Evolutionary conservation across 805 yeast species (phyloP).

Genomic region (Wickerhamomyces strasburgensis): DNA sequence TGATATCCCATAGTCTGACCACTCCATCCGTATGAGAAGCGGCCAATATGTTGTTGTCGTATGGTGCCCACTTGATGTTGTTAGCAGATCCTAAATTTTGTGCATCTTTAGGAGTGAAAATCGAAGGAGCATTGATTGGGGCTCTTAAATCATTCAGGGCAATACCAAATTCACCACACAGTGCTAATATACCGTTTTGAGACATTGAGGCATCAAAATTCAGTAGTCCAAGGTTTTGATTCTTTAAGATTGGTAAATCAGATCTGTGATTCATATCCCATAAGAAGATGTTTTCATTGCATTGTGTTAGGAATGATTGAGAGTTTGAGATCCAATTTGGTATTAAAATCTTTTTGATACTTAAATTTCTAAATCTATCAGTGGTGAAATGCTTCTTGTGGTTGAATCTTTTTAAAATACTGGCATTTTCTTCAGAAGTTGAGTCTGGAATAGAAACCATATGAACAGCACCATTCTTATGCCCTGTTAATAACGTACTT

Average conservation of each 20-base stretch:
- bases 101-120: conserved; percentile 38
- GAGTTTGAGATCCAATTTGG: conserved; percentile 25
- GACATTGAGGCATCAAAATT: conserved; percentile 45
- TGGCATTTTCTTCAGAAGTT: conserved; percentile 50
- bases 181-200: conserved; percentile 49
- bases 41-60: conserved; percentile 56
- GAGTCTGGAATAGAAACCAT: conserved; percentile 63
- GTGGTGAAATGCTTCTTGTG: conserved; percentile 59
- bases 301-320: conserved; percentile 46
- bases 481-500: conserved; percentile 61
- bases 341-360: conserved; percentile 14
- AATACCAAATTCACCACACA: conserved; percentile 70
- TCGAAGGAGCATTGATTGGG: conserved; percentile 25
- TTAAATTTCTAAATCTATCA: conserved; percentile 13
- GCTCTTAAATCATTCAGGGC: conserved; percentile 68
- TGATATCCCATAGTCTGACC: conserved; percentile 70
- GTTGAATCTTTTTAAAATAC: conserved; percentile 71
- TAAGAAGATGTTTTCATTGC: conserved; percentile 64
- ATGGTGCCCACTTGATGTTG: conserved; percentile 58
- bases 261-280: conserved; percentile 67
- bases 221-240: conserved; percentile 44
- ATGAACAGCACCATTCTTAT: conserved; percentile 69
- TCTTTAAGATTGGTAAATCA: conserved; percentile 52
- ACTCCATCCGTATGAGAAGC: conserved; percentile 55
- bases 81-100: conserved; percentile 30